A percentile compares a stretch with the other conserved stretches of the same genome.
phyloP scores from a whole-genome alignment of 805 yeast genomes.

The Lipomyces sp. region DNA sequence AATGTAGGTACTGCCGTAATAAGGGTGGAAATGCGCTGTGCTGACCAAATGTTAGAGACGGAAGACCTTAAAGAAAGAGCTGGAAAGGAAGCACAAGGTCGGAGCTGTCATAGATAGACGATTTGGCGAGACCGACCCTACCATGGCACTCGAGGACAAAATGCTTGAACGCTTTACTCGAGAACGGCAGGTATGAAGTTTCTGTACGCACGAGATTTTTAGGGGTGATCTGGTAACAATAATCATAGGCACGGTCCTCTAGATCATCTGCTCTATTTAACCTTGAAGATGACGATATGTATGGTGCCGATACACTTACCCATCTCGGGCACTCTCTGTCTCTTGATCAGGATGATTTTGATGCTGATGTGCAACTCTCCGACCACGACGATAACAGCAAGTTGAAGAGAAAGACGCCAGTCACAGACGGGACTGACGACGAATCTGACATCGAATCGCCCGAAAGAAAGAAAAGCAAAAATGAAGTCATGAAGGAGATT shows the following conservation, averaged over 20 bases:
- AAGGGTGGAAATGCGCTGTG: background rate
- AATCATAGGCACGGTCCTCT: conserved; percentile 21
- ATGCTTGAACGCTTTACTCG: conserved; percentile 94
- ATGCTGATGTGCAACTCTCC: conserved; percentile 44
- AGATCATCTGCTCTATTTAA: conserved; percentile 60
- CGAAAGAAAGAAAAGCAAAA: conserved; percentile 47
- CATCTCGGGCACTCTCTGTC: conserved; percentile 77
- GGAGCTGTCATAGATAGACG: conserved; percentile 81
- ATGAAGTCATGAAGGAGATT: conserved; percentile 52
- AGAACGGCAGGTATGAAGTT: conserved; percentile 69
- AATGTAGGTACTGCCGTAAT: conserved; percentile 20
- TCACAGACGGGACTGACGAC: conserved; percentile 1
- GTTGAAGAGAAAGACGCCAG: conserved; percentile 9
- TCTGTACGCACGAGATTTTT: background rate
- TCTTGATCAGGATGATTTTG: conserved; percentile 57
- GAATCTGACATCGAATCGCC: conserved; percentile 46
- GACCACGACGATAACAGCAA: conserved; percentile 46
- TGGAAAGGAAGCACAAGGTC: conserved; percentile 65
- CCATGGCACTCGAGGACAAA: conserved; percentile 83
- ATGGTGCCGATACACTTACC: conserved; percentile 59
- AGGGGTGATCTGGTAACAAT: background rate
- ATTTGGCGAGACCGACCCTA: conserved; percentile 82
- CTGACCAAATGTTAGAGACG: conserved; percentile 48
- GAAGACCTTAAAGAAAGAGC: conserved; percentile 66
- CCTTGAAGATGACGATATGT: conserved; percentile 68